phyloP scores from a whole-genome alignment of 305 asterid genomes.

The Withania somnifera region DNA sequence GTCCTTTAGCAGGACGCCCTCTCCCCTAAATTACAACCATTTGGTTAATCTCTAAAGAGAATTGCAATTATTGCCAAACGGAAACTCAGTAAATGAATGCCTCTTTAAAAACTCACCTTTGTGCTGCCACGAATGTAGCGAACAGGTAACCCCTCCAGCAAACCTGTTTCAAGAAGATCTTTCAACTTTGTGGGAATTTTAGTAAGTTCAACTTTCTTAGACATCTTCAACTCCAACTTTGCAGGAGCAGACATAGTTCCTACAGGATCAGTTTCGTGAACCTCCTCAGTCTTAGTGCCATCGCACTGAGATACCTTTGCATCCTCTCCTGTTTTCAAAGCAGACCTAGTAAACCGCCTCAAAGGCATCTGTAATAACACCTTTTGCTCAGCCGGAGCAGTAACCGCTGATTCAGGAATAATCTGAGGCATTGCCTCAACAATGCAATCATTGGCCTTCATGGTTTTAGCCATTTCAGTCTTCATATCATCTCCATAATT shows the following conservation, averaged over 20 bases:
- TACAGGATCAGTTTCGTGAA: conserved; percentile 12
- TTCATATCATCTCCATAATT: background rate
- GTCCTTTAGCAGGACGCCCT: conserved; percentile 32
- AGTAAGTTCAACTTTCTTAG: conserved; percentile 51
- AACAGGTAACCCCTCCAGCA: conserved; percentile 67
- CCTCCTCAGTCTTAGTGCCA: conserved; percentile 9
- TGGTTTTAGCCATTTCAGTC: background rate
- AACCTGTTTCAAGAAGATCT: conserved; percentile 80
- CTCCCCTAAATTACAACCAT: conserved; percentile 31
- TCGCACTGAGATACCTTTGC: conserved; percentile 15
- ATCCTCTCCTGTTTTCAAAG: conserved; percentile 25
- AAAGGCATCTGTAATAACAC: conserved; percentile 19
- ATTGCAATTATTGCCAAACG: background rate
- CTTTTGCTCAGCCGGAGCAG: conserved; percentile 16
- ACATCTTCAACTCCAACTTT: conserved; percentile 65
- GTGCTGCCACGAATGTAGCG: conserved; percentile 37
- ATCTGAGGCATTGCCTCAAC: conserved; percentile 17
- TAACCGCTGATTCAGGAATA: conserved; percentile 7
- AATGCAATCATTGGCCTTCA: conserved; percentile 5
- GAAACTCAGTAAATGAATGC: background rate
- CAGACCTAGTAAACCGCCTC: conserved; percentile 58
- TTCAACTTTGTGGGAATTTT: conserved; percentile 50
- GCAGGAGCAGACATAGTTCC: conserved; percentile 26
- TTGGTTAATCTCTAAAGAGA: background rate
- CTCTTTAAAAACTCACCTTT: conserved; percentile 32